Percentiles rank a stretch among this genome's conserved stretches.
phyloP scores from a whole-genome alignment of 352 stramenopile species.

The Halophytophthora polymorphica region DNA sequence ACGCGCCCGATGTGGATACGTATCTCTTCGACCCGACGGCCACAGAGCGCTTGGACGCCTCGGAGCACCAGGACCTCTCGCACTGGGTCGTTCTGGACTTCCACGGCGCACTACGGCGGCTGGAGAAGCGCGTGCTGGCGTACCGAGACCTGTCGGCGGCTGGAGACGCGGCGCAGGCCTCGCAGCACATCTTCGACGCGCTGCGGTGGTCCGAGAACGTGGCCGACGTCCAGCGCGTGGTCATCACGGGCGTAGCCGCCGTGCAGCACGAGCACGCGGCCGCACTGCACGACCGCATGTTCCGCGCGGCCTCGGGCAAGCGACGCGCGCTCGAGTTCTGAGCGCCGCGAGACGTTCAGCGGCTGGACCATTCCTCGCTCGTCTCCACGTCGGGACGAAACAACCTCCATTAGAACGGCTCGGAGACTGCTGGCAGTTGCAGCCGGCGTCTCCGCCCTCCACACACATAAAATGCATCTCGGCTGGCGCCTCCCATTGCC shows the following conservation, averaged over 20 bases:
- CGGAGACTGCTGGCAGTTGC: no score
- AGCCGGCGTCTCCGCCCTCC: no score
- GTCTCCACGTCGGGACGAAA: no score
- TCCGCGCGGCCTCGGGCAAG: slow-evolving; percentile 77
- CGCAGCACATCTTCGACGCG: slow-evolving; percentile 77
- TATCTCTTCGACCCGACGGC: slow-evolving; percentile 70
- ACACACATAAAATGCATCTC: no score
- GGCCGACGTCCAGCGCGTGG: slow-evolving; percentile 56
- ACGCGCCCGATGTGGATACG: slow-evolving; percentile 94
- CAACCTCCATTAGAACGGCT: slow-evolving; percentile 4
- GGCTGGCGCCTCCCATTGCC: no score
- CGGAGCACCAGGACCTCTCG: slow-evolving; percentile 25
- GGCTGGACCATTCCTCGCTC: not conserved
- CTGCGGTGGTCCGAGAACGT: slow-evolving; percentile 85
- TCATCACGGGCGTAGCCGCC: slow-evolving; percentile 56
- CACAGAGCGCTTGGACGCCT: slow-evolving; percentile 30
- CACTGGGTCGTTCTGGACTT: slow-evolving; percentile 86
- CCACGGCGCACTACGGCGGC: slow-evolving; percentile 37
- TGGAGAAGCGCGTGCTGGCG: slow-evolving; percentile 48
- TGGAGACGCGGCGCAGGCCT: slow-evolving; percentile 70
- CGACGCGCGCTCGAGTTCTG: slow-evolving; percentile 42
- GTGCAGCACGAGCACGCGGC: slow-evolving; percentile 66
- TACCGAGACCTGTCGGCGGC: slow-evolving; percentile 79
- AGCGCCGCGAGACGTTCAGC: slow-evolving; percentile 10
- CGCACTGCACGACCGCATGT: slow-evolving; percentile 83